Percentiles rank a stretch among this genome's conserved stretches.
These are phyloP conservation scores for Leucocoprinus sp. DNA, from an alignment of 768 basidiomycete species.

Conservation along the genomic window DNA sequence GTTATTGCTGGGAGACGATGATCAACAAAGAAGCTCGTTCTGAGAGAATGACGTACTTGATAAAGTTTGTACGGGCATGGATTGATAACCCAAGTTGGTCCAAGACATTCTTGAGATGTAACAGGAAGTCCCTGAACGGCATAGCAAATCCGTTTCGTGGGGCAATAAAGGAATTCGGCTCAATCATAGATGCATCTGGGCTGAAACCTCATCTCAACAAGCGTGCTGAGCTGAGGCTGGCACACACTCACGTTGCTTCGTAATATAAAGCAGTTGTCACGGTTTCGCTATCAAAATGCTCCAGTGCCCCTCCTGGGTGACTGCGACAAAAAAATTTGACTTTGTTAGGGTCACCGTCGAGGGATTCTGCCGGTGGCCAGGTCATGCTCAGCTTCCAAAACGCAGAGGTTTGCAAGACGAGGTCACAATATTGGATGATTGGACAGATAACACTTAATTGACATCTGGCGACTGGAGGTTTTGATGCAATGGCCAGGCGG, in stretches of 20 bases:
- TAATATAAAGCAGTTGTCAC: conserved; percentile 78
- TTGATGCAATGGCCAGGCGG: conserved; percentile 67
- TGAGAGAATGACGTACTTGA: conserved; percentile 46
- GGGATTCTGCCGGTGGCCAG: conserved; percentile 70
- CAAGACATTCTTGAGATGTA: conserved; percentile 73
- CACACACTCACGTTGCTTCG: conserved; percentile 62
- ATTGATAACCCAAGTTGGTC: conserved; percentile 81
- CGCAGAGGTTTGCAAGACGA: conserved; percentile 60
- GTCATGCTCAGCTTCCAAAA: conserved; percentile 70
- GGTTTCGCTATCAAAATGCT: conserved; percentile 80
- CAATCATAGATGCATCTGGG: conserved; percentile 69
- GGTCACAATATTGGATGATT: conserved; percentile 70
- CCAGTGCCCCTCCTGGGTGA: conserved; percentile 78
- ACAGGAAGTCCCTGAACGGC: conserved; percentile 72
- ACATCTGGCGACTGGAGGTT: conserved; percentile 70
- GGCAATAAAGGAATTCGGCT: conserved; percentile 71
- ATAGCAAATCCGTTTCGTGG: conserved; percentile 83
- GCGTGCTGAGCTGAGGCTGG: not conserved
- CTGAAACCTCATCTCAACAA: conserved; percentile 29
- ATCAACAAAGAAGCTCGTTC: not conserved
- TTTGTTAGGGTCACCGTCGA: conserved; percentile 47
- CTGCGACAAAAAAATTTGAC: conserved; percentile 79
- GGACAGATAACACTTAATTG: conserved; percentile 69
- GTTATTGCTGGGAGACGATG: conserved; percentile 50
- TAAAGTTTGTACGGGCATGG: conserved; percentile 73